Evolutionary conservation across 1,139 yeast genomes (phyloP).

Genomic region (Diutina neorugosa): DNA sequence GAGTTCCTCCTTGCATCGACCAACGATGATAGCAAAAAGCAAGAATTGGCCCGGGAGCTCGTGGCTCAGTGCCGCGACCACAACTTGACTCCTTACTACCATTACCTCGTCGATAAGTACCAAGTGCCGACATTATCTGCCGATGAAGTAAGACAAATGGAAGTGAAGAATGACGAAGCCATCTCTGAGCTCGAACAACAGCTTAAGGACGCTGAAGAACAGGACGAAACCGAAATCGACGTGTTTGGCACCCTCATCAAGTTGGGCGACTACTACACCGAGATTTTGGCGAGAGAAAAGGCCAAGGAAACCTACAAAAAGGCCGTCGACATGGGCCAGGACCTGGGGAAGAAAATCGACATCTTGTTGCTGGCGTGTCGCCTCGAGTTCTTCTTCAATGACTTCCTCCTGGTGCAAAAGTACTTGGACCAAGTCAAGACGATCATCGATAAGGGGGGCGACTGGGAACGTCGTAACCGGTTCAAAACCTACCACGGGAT

Average conservation of each 20-base stretch:
- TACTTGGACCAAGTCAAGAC: constrained; percentile 63
- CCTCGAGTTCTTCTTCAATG: constrained; percentile 79
- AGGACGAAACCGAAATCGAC: constrained; percentile 86
- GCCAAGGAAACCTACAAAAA: constrained; percentile 65
- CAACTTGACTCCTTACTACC: constrained; percentile 77
- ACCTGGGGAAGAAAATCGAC: constrained; percentile 86
- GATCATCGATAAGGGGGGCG: constrained; percentile 92
- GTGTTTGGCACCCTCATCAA: constrained; percentile 64
- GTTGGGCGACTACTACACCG: constrained; percentile 81
- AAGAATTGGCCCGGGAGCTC: constrained; percentile 33
- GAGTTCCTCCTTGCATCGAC: constrained; percentile 47
- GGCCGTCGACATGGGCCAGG: constrained; percentile 70
- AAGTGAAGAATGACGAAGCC: constrained; percentile 40
- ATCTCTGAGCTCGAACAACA: constrained; percentile 46
- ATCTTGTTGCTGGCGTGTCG: constrained; percentile 70
- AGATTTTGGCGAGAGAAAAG: constrained; percentile 66
- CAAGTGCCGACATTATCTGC: constrained; percentile 41
- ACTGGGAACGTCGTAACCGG: constrained; percentile 96
- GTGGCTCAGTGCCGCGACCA: constrained; percentile 42
- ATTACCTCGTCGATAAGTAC: constrained; percentile 46
- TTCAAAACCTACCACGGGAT: constrained; percentile 87
- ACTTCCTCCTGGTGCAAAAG: constrained; percentile 56
- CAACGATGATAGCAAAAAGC: constrained; percentile 11
- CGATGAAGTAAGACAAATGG: constrained; percentile 34
- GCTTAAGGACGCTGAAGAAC: constrained; percentile 67